These are phyloP conservation scores for Mycena capillaripes DNA, from an alignment of 768 basidiomycete species.

Conservation along the genomic window DNA sequence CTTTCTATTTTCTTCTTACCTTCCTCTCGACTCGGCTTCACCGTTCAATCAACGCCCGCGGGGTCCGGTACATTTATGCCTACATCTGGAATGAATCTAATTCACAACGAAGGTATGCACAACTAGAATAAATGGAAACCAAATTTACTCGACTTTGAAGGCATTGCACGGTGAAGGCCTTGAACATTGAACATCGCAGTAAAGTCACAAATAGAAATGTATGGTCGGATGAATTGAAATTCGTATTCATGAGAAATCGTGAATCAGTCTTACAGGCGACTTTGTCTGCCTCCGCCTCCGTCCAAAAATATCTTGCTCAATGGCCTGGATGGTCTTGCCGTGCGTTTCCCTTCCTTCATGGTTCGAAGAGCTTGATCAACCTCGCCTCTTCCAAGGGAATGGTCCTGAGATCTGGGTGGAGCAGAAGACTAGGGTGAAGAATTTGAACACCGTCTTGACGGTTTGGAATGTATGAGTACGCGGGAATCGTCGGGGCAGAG, in stretches of 20 bases:
- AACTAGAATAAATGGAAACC: no score
- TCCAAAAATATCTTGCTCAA: constrained; percentile 88
- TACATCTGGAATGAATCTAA: no score
- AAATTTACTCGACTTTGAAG: no score
- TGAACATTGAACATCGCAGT: no score
- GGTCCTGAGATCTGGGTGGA: constrained; percentile 55
- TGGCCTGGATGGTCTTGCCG: constrained; percentile 64
- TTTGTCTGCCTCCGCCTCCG: constrained; percentile 56
- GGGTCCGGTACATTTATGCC: no score
- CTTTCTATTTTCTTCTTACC: no score
- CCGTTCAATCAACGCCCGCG: no score
- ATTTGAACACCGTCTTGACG: constrained; percentile 52
- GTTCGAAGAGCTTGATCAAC: constrained; percentile 89
- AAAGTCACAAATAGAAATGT: background rate
- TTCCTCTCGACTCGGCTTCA: no score
- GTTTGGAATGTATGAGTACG: constrained; percentile 51
- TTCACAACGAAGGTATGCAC: no score
- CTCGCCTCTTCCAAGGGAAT: constrained; percentile 81
- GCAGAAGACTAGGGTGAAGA: constrained; percentile 44
- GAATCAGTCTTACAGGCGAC: constrained; percentile 45
- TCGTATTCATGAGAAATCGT: constrained; percentile 26
- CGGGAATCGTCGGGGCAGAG: background rate
- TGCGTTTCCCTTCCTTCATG: constrained; percentile 75
- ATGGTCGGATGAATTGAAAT: constrained; percentile 1
- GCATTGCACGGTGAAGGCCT: no score